Evolutionary conservation across 1,284 basidiomycete genomes (phyloP).

Genomic region (Ceratobasidium sp.): DNA sequence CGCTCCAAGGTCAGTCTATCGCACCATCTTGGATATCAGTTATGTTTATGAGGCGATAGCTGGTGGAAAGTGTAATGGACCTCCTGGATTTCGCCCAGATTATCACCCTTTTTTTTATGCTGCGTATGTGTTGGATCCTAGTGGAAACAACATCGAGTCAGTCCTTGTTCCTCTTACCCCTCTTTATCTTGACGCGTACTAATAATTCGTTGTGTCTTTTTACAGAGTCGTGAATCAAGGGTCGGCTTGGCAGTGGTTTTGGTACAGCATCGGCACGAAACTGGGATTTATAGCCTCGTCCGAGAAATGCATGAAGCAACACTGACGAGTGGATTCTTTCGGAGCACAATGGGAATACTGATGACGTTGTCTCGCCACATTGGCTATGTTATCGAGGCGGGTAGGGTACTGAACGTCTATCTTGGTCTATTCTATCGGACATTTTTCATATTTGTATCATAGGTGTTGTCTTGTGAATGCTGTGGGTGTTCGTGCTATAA

Average conservation of each 20-base stretch:
- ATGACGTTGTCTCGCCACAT: no score
- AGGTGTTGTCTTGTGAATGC: no score
- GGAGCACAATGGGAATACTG: no score
- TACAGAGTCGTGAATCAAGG: conserved; percentile 38
- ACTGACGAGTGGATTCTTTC: no score
- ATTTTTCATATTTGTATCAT: no score
- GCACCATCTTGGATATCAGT: background rate
- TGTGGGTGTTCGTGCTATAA: no score
- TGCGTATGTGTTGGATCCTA: conserved; percentile 24
- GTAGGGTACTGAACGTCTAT: no score
- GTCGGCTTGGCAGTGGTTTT: conserved; percentile 36
- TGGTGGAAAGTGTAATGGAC: conserved; percentile 40
- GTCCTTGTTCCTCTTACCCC: background rate
- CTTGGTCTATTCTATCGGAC: no score
- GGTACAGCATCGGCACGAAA: conserved; percentile 21
- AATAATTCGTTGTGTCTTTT: background rate
- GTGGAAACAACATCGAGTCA: conserved; percentile 42
- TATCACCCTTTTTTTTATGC: conserved; percentile 38
- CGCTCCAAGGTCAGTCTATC: conserved; percentile 14
- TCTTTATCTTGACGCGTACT: background rate
- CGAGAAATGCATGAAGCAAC: background rate
- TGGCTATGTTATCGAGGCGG: no score
- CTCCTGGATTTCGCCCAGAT: conserved; percentile 31
- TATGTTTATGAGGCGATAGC: background rate
- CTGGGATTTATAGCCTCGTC: conserved; percentile 13